phyloP scores from a whole-genome alignment of 2,329 filamentous ascomycete genomes.

The Sporothrix protearum region DNA sequence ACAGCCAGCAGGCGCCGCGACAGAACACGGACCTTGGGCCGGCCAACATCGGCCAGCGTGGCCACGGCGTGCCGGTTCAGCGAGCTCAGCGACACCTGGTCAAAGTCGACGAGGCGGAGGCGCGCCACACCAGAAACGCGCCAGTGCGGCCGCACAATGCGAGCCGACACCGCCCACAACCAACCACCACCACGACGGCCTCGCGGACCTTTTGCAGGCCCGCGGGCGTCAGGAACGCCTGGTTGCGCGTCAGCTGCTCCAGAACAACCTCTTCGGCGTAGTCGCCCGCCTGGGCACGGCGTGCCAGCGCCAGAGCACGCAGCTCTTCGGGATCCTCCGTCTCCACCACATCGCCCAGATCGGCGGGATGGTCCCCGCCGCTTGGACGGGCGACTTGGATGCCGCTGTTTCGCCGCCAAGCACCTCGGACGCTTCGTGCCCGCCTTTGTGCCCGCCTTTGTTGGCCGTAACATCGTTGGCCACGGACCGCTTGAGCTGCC shows the following conservation, averaged over 20 bases:
- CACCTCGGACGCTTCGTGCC: conserved; percentile 30
- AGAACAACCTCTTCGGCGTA: conserved; percentile 78
- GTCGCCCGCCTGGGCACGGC: conserved; percentile 59
- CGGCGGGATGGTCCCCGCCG: not conserved
- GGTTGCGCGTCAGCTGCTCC: conserved; percentile 89
- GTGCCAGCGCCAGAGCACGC: conserved; percentile 56
- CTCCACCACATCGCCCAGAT: conserved; percentile 41
- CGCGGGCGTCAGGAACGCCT: conserved; percentile 80
- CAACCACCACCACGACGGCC: conserved; percentile 84
- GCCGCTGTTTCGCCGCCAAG: not conserved
- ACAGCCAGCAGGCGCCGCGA: conserved; percentile 77
- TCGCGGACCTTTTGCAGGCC: conserved; percentile 75
- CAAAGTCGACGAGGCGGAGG: conserved; percentile 89
- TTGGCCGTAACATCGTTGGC: conserved; percentile 35
- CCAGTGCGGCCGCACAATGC: conserved; percentile 80
- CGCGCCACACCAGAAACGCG: conserved; percentile 87
- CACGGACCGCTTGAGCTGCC: conserved; percentile 59
- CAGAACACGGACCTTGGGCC: conserved; percentile 84
- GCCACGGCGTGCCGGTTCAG: conserved; percentile 95
- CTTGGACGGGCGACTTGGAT: not conserved
- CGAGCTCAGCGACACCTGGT: conserved; percentile 92
- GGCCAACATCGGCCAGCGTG: conserved; percentile 88
- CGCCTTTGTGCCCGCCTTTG: conserved; percentile 29
- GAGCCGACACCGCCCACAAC: conserved; percentile 94
- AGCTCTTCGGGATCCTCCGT: conserved; percentile 61